A percentile compares a stretch with the other conserved stretches of the same genome.
phyloP scores from a whole-genome alignment of 2,329 filamentous ascomycete species.

The Dryadomyces sulphureus region DNA sequence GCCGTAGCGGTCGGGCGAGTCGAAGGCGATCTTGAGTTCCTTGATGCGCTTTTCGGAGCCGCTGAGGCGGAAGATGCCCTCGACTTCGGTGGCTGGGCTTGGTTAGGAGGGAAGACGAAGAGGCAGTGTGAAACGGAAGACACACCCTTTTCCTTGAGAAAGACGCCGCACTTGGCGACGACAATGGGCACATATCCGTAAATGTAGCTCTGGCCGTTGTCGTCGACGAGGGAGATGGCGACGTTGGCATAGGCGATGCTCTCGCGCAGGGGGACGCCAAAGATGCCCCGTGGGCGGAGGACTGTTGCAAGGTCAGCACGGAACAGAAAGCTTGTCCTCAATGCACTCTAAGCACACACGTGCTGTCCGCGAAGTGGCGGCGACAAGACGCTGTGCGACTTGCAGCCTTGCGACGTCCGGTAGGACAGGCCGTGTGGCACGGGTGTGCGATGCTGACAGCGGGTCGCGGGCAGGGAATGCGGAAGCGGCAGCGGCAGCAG shows the following conservation, averaged over 20 bases:
- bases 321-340: too few species aligned
- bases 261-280: slow-evolving; percentile 81
- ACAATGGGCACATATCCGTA: slow-evolving; percentile 98
- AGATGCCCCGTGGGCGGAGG: slow-evolving; percentile 57
- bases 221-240: slow-evolving; percentile 88
- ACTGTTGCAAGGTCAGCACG: too few species aligned
- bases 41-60: slow-evolving; percentile 98
- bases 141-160: slow-evolving; percentile 91
- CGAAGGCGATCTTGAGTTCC: slow-evolving; percentile 80
- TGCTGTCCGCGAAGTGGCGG: neutral
- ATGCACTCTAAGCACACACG: too few species aligned
- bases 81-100: slow-evolving; percentile 67
- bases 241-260: slow-evolving; percentile 98
- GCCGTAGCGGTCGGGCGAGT: slow-evolving; percentile 88
- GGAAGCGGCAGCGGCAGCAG: too few species aligned
- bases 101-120: neutral
- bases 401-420: neutral
- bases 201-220: slow-evolving; percentile 86
- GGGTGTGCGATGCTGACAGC: neutral
- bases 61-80: slow-evolving; percentile 91
- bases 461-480: too few species aligned
- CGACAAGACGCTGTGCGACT: slow-evolving; percentile 7
- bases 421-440: neutral
- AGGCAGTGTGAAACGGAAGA: slow-evolving; percentile 9
- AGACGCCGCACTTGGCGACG: slow-evolving; percentile 95